phyloP scores from a whole-genome alignment of 768 basidiomycete genomes.

The Rhizopogon salebrosus region DNA sequence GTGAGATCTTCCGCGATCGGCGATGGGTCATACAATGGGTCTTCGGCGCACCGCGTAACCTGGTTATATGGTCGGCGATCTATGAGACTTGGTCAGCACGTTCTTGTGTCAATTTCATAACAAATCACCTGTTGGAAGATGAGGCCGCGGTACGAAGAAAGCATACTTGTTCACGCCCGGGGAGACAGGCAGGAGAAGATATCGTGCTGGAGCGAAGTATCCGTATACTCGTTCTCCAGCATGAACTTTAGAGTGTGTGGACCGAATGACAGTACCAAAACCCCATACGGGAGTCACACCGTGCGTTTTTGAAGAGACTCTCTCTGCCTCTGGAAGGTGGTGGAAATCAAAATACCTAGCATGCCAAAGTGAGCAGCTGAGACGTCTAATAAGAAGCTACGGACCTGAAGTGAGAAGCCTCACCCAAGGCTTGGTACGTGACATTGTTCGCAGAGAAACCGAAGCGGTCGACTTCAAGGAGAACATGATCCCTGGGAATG shows the following conservation, averaged over 20 bases:
- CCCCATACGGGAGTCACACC: conserved; percentile 73
- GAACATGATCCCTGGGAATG: conserved; percentile 39
- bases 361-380: conserved; percentile 15
- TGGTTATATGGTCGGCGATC: conserved; percentile 70
- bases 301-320: conserved; percentile 43
- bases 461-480: conserved; percentile 59
- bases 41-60: conserved; percentile 51
- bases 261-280: conserved; percentile 52
- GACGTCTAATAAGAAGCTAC: not conserved
- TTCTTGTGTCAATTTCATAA: not conserved
- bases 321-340: conserved; percentile 34
- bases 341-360: conserved; percentile 69
- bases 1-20: conserved; percentile 51
- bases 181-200: conserved; percentile 50
- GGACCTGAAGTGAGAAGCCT: conserved; percentile 35
- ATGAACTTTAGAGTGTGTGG: conserved; percentile 42
- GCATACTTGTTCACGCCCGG: conserved; percentile 46
- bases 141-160: conserved; percentile 56
- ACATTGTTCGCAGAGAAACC: conserved; percentile 71
- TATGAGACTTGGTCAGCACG: conserved; percentile 12
- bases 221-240: conserved; percentile 62
- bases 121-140: conserved; percentile 51
- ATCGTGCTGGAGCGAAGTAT: conserved; percentile 51
- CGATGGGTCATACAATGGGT: conserved; percentile 48
- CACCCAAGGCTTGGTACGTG: conserved; percentile 58